Conservation (phyloP, 2,329 filamentous ascomycete genomes). For the Paraphaeosphaeria minitans region DNA sequence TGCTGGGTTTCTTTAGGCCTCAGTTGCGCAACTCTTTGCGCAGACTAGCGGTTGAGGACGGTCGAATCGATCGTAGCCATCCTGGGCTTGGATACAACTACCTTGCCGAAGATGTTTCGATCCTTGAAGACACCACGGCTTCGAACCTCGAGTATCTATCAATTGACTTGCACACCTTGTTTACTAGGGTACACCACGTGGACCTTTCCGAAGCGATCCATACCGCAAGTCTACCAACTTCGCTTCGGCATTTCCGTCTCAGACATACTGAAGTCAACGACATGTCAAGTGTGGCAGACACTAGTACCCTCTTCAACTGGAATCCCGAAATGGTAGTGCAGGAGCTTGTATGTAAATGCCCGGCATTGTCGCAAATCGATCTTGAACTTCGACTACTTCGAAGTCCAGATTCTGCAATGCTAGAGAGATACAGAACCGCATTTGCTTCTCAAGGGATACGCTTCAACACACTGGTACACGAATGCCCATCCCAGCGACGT, state of each 20-base stretch:
- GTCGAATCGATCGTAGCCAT: neutral
- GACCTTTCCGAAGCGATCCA: neutral
- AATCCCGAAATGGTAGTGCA: neutral
- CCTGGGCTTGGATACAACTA: neutral
- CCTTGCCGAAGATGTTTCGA: neutral
- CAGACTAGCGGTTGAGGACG: constrained; percentile 6
- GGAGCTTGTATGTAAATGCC: constrained; percentile 1
- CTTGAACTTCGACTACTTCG: constrained; percentile 8
- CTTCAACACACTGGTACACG: neutral
- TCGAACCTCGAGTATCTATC: constrained; percentile 6
- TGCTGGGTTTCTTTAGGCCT: constrained; percentile 2
- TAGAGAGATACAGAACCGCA: neutral
- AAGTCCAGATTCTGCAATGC: neutral
- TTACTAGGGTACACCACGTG: neutral
- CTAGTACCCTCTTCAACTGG: neutral
- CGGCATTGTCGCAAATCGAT: constrained; percentile 1
- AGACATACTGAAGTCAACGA: constrained; percentile 7
- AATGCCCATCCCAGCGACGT: neutral
- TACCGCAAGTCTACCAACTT: neutral
- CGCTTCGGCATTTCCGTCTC: constrained; percentile 6
- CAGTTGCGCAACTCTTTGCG: constrained; percentile 10
- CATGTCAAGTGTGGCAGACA: constrained; percentile 1
- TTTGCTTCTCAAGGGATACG: neutral
- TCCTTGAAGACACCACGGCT: neutral
- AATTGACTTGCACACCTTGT: constrained; percentile 9